Evolutionary conservation across 495 filamentous ascomycete genomes (phyloP), one percentile per base, ranked within the genome.

Genomic region (Penicillium riverlandense): DNA sequence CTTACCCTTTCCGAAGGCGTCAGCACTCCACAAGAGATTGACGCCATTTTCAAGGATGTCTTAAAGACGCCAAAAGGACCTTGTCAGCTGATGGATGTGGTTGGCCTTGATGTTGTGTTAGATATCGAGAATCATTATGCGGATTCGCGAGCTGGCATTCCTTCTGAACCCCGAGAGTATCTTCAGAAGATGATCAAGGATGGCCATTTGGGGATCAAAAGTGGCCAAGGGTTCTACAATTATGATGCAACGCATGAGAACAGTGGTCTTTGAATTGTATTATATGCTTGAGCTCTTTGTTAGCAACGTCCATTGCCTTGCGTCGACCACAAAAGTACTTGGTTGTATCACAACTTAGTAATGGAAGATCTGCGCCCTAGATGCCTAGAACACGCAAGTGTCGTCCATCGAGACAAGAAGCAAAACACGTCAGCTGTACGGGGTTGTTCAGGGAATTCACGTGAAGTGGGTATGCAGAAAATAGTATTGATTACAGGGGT

Each of bases 41-140:
- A 70, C 41, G 52, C 51, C 0, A 66, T 67, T n/a, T 70, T 61
- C 48, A 67, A 66, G 37, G 55, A 57, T 34, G 58, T 67, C 8
- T 31, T 67, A 4, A 61, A 65, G 39, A 61, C 65, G 15, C 61
- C 61, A 2, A 55, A 52, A 14, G 66, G 65, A 0, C 62, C 63
- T 8, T 70, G 56, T 47, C 63, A 70, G 28, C 63, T 59, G 43
- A 70, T 70, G 66, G 65, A 70, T 52, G 47, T 62, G 11, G 65
- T 66, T 28, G 66, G 66, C 1, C 42, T 70, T 35, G 66, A 68
- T 55, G 63, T 66, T 1, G 63, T 63, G 2, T 38, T 61, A 28
- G 62, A 57, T 29, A 70, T 70, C 42, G 65, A 70, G 44, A 57
- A 70, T 14, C 63, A 68, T 38, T 70, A 70, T 47, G 54, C 52